Conservation (phyloP, 768 basidiomycete species). For the Mycena albidolilacea region DNA sequence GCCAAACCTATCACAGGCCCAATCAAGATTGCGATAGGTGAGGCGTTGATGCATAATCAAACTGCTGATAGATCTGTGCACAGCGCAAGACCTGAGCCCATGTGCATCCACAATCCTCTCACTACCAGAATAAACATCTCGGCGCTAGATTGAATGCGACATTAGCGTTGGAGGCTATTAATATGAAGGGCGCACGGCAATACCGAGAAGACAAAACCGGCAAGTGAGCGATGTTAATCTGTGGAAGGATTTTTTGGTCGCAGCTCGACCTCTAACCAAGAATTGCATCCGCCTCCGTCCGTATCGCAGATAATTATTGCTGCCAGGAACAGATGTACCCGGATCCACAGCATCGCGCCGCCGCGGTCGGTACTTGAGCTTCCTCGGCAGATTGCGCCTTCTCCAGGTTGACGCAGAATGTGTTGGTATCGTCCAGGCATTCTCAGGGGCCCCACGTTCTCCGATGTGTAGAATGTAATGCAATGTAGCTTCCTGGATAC, state of each 20-base stretch:
- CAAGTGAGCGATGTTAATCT: not conserved
- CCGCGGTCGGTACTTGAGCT: conserved; percentile 7
- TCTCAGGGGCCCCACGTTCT: conserved; percentile 9
- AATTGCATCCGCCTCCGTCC: not conserved
- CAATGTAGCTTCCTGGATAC: conserved; percentile 13
- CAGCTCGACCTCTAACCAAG: not conserved
- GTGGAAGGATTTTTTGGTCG: not conserved
- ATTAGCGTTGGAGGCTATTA: conserved; percentile 9
- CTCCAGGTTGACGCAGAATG: conserved; percentile 1
- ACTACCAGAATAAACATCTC: conserved; percentile 7
- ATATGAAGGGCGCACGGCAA: not conserved
- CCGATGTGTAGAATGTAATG: conserved; percentile 12
- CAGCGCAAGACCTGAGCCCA: conserved; percentile 9
- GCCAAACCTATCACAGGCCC: conserved; percentile 27
- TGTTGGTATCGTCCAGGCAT: not conserved
- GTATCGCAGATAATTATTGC: not conserved
- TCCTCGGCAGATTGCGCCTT: conserved; percentile 16
- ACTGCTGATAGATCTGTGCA: conserved; percentile 21
- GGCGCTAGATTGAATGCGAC: conserved; percentile 17
- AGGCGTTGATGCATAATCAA: conserved; percentile 32
- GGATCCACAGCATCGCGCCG: not conserved
- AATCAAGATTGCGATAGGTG: conserved; percentile 32
- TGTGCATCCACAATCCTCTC: conserved; percentile 2
- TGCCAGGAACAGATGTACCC: not conserved
- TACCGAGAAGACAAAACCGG: not conserved